A percentile compares a stretch with the other conserved stretches of the same genome.
These are phyloP conservation scores for Pseudopediastrum boryanum DNA, from an alignment of 139 green algal genomes.

Conservation along the genomic window DNA sequence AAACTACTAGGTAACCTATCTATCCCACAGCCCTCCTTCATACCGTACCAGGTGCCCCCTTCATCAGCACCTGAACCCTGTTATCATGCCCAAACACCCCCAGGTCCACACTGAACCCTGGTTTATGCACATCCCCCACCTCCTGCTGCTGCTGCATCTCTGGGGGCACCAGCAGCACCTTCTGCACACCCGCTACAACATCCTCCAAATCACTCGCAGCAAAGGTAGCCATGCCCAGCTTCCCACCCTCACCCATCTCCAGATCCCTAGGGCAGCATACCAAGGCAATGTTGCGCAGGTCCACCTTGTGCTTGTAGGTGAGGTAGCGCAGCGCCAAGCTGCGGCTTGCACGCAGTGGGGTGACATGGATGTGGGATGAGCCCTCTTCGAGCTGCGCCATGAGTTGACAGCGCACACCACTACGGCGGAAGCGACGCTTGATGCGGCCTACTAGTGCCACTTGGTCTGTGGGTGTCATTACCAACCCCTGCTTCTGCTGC, in stretches of 20 bases:
- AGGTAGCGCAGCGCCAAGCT: slow-evolving; percentile 82
- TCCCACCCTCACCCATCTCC: not conserved
- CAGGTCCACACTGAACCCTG: slow-evolving; percentile 35
- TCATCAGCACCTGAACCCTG: slow-evolving; percentile 30
- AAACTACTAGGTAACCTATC: too few relatives aligned
- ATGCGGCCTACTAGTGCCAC: slow-evolving; percentile 30
- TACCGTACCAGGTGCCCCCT: too few relatives aligned
- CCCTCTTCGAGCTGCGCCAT: slow-evolving; percentile 44
- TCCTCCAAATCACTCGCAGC: slow-evolving; percentile 56
- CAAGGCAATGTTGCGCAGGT: slow-evolving; percentile 51
- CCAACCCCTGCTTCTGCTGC: not conserved
- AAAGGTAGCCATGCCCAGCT: slow-evolving; percentile 3
- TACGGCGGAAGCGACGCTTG: slow-evolving; percentile 44
- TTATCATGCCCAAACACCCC: slow-evolving; percentile 23
- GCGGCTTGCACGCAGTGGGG: slow-evolving; percentile 74
- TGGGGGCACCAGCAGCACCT: slow-evolving; percentile 51
- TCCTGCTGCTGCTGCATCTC: not conserved
- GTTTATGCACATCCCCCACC: not conserved
- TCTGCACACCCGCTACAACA: slow-evolving; percentile 57
- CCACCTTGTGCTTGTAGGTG: slow-evolving; percentile 49
- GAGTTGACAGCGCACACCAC: slow-evolving; percentile 52
- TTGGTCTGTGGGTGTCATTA: slow-evolving; percentile 5
- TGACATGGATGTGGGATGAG: slow-evolving; percentile 74
- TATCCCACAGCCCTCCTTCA: too few relatives aligned
- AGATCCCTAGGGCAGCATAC: slow-evolving; percentile 32